Evolutionary conservation across 2,329 filamentous ascomycete species (phyloP).

Genomic region (Fusarium chlamydosporum): DNA sequence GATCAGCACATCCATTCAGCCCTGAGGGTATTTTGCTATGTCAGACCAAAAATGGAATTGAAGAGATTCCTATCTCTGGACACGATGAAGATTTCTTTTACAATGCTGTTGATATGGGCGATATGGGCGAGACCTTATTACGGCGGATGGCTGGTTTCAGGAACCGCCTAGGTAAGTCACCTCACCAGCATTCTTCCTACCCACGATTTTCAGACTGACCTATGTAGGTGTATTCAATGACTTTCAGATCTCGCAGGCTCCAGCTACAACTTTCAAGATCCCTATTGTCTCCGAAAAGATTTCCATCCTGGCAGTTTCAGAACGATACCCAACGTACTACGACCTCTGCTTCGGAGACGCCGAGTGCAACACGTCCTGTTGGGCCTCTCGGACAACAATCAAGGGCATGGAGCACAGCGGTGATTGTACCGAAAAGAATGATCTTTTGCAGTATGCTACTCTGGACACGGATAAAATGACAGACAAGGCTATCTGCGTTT

Average conservation of each 20-base stretch:
- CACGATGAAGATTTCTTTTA: constrained; percentile 19
- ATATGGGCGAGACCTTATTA: constrained; percentile 2
- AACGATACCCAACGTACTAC: constrained; percentile 15
- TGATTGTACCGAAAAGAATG: accelerated
- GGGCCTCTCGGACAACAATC: not conserved
- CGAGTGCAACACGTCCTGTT: constrained; percentile 4
- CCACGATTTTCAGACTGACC: accelerated
- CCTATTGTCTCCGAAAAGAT: not conserved
- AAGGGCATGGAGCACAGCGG: constrained; percentile 22
- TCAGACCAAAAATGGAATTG: constrained; percentile 6
- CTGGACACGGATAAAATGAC: not conserved
- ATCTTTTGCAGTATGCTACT: constrained; percentile 19
- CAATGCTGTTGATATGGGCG: constrained; percentile 16
- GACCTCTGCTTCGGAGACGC: constrained; percentile 21
- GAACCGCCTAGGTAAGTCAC: not conserved
- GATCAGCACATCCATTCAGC: constrained; percentile 29
- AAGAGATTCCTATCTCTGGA: constrained; percentile 22
- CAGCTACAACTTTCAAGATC: constrained; percentile 15
- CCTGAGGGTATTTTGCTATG: constrained; percentile 28
- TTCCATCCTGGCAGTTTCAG: constrained; percentile 6
- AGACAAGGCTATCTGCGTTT: constrained; percentile 8
- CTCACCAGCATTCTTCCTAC: accelerated
- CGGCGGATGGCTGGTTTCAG: constrained; percentile 19
- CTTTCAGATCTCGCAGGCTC: constrained; percentile 28
- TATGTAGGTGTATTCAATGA: constrained; percentile 3